Base-by-base conservation (phyloP, 2,329 filamentous ascomycete species). In the Colletotrichum simmondsii region DNA sequence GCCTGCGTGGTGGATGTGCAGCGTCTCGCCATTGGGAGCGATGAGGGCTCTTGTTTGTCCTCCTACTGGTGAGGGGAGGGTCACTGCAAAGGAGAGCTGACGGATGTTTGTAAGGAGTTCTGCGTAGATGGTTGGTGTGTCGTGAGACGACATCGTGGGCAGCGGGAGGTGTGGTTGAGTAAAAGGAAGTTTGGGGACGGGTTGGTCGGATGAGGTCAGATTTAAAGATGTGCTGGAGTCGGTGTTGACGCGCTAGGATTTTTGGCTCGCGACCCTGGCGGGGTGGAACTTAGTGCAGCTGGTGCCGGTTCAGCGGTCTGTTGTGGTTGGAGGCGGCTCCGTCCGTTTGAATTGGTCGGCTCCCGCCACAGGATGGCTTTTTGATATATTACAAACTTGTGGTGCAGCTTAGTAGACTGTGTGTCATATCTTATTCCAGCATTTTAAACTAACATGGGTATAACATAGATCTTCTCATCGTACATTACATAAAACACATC, bases 21-120 rank as follows among this genome's bases (percentile, higher is more conserved):
- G 79, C 49, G 80, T 81, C 22, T 76, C 77, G 61, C 89, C 86
- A 73, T 87, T 82, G 46, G 83, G 77, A 14, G 85, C 82, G 53
- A 91, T 75, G 16, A 80, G 80, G 30, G 84, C 85, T 58, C 76
- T 78, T 24, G 87, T 90, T n/a, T 81, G 81, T 28, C 81, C 70
- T 64, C 85, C 82, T 58, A 80, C 80, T 5, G 84, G 80, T 14
- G 85, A 84, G 3, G 84, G 81, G 1, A 92, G 81, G 3, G 86
- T 85, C 7, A 86, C 89, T 63, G 86, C 87, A 26, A 92, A 81
- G 5, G 91, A 92, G 52, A 93, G 85, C 78, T 92, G 90, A 54
- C 88, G 86, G 75, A 93, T 91, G 72, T 92, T 92, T 32, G 87
- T 83, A 3, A 93, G 86, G 1, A 92, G 85, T 81, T 93, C 92